Evolutionary conservation across 179 eudicot species (phyloP).

Genomic region (Corrigiola litoralis): DNA sequence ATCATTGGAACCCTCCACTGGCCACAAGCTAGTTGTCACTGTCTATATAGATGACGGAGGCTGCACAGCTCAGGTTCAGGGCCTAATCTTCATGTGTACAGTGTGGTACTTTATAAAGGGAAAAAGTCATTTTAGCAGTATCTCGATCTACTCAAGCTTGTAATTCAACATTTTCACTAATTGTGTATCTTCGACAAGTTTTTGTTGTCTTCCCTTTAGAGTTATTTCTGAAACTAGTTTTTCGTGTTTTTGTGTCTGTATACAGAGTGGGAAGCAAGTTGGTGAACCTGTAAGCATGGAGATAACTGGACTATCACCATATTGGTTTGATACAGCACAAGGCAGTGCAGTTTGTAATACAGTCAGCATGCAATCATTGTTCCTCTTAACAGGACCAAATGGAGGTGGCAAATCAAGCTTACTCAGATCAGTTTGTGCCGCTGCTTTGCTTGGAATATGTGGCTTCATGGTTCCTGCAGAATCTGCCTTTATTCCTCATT

Average conservation of each 20-base stretch:
- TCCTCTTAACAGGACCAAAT: slow-evolving; percentile 93
- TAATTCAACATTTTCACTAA: too few relatives aligned
- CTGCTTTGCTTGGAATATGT: slow-evolving; percentile 91
- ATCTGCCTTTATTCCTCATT: slow-evolving; percentile 87
- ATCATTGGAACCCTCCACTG: too few relatives aligned
- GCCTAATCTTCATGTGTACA: too few relatives aligned
- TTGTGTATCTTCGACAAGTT: too few relatives aligned
- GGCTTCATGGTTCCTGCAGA: slow-evolving; percentile 97
- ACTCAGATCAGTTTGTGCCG: slow-evolving; percentile 90
- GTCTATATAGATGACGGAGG: too few relatives aligned
- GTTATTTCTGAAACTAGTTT: too few relatives aligned
- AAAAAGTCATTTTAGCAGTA: too few relatives aligned
- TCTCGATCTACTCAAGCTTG: too few relatives aligned
- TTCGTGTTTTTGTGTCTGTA: neutral
- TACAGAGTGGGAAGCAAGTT: slow-evolving; percentile 44
- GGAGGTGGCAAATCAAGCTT: slow-evolving; percentile 99
- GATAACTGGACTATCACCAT: slow-evolving; percentile 76
- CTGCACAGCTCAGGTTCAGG: too few relatives aligned
- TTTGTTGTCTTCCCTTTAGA: too few relatives aligned
- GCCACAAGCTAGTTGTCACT: too few relatives aligned
- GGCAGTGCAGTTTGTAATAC: slow-evolving; percentile 77
- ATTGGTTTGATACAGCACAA: slow-evolving; percentile 89
- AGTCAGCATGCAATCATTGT: slow-evolving; percentile 77
- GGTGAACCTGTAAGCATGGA: slow-evolving; percentile 51
- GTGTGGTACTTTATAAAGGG: too few relatives aligned